Evolutionary conservation across 2,329 filamentous ascomycete species (phyloP).

Genomic region (Diaporthe citriasiana): DNA sequence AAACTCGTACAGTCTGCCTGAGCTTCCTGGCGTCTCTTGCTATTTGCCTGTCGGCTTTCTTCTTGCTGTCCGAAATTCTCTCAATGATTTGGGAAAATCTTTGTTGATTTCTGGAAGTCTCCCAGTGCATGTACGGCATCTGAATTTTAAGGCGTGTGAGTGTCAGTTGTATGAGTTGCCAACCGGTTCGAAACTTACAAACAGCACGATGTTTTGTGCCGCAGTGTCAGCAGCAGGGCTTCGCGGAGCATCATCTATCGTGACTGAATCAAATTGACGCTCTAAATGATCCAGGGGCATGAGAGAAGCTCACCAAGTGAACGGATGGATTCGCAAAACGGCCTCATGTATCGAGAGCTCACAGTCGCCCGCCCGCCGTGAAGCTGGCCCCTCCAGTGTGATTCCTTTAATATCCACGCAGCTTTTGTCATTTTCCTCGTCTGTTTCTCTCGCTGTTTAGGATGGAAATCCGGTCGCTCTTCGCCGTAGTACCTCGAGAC

Average conservation of each 20-base stretch:
- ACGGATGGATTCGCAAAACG: slow-evolving; percentile 1
- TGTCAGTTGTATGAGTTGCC: neutral
- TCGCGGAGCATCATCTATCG: neutral
- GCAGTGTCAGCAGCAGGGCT: neutral
- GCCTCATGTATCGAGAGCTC: slow-evolving; percentile 7
- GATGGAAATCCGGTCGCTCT: neutral
- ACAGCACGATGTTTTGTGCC: neutral
- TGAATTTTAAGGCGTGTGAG: neutral
- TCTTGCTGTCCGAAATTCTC: neutral
- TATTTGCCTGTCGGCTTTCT: neutral
- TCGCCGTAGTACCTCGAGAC: neutral
- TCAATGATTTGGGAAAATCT: slow-evolving; percentile 3
- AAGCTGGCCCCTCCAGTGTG: slow-evolving; percentile 1
- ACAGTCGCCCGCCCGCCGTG: neutral
- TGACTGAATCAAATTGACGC: fast-evolving
- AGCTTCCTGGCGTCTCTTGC: neutral
- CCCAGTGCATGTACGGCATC: slow-evolving; percentile 21
- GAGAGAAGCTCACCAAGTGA: neutral
- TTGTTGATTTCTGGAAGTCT: neutral
- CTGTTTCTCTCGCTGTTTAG: neutral
- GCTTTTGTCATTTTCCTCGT: neutral
- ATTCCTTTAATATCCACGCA: neutral
- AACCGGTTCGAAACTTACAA: neutral
- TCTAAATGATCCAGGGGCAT: neutral
- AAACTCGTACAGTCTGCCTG: neutral